phyloP scores from a whole-genome alignment of 2,329 filamentous ascomycete species.

The Huntiella decipiens region DNA sequence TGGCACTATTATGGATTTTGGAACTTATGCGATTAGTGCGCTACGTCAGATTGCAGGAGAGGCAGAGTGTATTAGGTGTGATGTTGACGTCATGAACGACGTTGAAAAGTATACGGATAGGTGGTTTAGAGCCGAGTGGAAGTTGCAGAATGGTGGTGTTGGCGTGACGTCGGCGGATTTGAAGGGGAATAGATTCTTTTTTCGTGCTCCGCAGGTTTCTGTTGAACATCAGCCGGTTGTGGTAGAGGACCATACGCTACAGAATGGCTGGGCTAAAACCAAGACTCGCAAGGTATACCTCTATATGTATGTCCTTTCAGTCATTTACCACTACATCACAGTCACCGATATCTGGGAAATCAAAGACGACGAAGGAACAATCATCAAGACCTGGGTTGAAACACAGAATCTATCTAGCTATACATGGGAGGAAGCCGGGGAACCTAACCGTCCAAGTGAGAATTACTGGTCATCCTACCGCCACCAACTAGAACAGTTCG shows the following conservation, averaged over 20 bases:
- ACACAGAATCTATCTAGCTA: slow-evolving; percentile 19
- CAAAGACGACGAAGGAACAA: slow-evolving; percentile 13
- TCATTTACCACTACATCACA: slow-evolving; percentile 20
- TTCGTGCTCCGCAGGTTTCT: slow-evolving; percentile 14
- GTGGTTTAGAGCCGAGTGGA: slow-evolving; percentile 19
- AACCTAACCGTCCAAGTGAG: slow-evolving; percentile 17
- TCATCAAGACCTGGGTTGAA: slow-evolving; percentile 14
- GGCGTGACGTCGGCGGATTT: slow-evolving; percentile 16
- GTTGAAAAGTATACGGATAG: slow-evolving; percentile 19
- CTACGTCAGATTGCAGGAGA: slow-evolving; percentile 23
- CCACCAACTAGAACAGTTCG: slow-evolving; percentile 29
- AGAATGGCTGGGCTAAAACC: slow-evolving; percentile 14
- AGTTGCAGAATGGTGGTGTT: slow-evolving; percentile 22
- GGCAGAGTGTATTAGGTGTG: slow-evolving; percentile 20
- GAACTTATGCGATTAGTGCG: slow-evolving; percentile 22
- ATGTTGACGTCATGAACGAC: slow-evolving; percentile 15
- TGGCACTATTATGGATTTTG: slow-evolving; percentile 23
- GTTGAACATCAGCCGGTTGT: slow-evolving; percentile 13
- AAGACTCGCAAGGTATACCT: slow-evolving; percentile 17
- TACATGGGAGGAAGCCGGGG: slow-evolving; percentile 18
- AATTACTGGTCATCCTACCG: slow-evolving; percentile 18
- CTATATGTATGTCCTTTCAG: slow-evolving; percentile 15
- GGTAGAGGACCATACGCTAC: slow-evolving; percentile 12
- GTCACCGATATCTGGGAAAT: slow-evolving; percentile 20
- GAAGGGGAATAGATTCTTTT: slow-evolving; percentile 4